These are phyloP conservation scores for Trametes cinnabarina DNA, from an alignment of 768 basidiomycete species.

Conservation along the genomic window DNA sequence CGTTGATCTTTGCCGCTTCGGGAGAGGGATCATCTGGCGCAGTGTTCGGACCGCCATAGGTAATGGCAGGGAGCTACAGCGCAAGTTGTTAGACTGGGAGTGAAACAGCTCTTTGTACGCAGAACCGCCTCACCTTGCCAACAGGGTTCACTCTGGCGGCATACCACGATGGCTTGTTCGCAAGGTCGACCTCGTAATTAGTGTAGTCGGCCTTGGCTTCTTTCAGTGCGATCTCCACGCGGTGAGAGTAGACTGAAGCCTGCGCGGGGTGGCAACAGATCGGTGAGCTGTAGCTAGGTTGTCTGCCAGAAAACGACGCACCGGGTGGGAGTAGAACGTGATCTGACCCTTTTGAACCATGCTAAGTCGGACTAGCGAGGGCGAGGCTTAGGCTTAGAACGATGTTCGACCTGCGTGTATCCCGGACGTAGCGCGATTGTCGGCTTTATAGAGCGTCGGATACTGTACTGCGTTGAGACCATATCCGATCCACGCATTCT, in stretches of 20 bases:
- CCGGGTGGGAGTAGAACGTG: constrained; percentile 50
- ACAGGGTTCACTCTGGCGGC: constrained; percentile 60
- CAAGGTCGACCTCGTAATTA: constrained; percentile 53
- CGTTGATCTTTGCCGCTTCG: constrained; percentile 56
- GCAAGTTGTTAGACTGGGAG: neutral
- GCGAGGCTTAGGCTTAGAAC: neutral
- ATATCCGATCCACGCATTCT: no score
- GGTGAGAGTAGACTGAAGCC: neutral
- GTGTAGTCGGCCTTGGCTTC: constrained; percentile 50
- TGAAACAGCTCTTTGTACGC: neutral
- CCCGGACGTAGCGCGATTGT: neutral
- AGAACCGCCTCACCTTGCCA: constrained; percentile 46
- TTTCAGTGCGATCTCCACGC: constrained; percentile 58
- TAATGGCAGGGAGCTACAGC: constrained; percentile 51
- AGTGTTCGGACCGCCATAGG: constrained; percentile 58
- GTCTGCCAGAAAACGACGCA: constrained; percentile 24
- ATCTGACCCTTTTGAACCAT: constrained; percentile 27
- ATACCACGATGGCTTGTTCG: constrained; percentile 68
- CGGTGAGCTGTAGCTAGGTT: constrained; percentile 31
- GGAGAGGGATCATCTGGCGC: constrained; percentile 53
- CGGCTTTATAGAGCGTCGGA: no score
- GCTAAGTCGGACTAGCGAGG: neutral
- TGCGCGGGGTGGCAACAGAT: no score
- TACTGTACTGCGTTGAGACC: no score
- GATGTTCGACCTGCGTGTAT: neutral